phyloP scores from a whole-genome alignment of 2,329 filamentous ascomycete genomes.

The Nothophoma quercina region DNA sequence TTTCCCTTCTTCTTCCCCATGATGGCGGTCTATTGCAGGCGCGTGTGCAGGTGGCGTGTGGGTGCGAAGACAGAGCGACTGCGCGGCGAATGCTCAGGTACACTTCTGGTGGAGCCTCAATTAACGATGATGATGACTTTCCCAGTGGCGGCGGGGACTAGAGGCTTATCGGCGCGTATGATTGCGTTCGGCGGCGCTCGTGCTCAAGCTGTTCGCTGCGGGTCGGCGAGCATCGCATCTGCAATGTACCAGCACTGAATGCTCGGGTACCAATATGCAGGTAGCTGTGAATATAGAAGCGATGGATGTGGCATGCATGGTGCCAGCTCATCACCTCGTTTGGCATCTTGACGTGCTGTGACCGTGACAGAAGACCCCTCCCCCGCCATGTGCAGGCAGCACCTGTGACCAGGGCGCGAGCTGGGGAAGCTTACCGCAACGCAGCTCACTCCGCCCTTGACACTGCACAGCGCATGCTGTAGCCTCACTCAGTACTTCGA shows the following conservation, averaged over 20 bases:
- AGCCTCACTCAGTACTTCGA: background rate
- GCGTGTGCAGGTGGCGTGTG: conserved; percentile 2
- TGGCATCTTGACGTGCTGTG: background rate
- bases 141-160: conserved; percentile 17
- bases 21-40: conserved; percentile 4
- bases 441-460: conserved; percentile 8
- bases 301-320: background rate
- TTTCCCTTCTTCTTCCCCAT: conserved; percentile 44
- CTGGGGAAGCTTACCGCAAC: conserved; percentile 5
- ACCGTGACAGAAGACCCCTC: conserved; percentile 8
- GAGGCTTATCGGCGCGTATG: conserved; percentile 13
- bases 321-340: background rate
- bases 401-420: conserved; percentile 14
- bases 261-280: no score
- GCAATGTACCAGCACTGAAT: no score
- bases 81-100: conserved; percentile 6
- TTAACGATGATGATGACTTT: conserved; percentile 16
- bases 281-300: background rate
- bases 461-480: background rate
- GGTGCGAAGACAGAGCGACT: background rate
- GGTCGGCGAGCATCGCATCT: conserved; percentile 7
- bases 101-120: conserved; percentile 7
- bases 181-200: conserved; percentile 4
- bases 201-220: conserved; percentile 17
- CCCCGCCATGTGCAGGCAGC: conserved; percentile 19